phyloP scores from a whole-genome alignment of 805 yeast genomes.

The Starmera dryadoides region DNA sequence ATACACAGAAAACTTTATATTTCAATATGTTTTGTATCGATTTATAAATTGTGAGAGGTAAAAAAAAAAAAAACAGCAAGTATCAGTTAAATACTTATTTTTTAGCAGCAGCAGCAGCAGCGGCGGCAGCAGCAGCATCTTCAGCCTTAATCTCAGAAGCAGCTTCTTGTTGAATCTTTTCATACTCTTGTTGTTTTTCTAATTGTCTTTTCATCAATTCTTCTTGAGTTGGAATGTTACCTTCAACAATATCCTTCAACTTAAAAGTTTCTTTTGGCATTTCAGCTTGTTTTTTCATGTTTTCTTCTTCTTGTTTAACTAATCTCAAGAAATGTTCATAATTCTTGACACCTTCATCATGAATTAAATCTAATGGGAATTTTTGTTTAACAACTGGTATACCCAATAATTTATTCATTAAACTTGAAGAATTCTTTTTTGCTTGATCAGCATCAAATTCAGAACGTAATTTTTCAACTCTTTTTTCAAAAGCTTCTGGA shows the following conservation, averaged over 20 bases:
- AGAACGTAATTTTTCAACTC: constrained; percentile 71
- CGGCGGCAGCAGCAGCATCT: too few relatives aligned
- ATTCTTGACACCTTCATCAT: constrained; percentile 89
- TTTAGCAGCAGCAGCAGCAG: neutral
- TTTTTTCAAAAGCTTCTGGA: constrained; percentile 70
- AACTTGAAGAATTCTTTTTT: constrained; percentile 35
- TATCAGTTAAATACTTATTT: too few relatives aligned
- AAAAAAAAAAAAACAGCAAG: too few relatives aligned
- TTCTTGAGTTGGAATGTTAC: constrained; percentile 74
- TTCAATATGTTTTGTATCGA: too few relatives aligned
- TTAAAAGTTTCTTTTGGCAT: constrained; percentile 80
- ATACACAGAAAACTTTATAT: too few relatives aligned
- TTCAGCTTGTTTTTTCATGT: constrained; percentile 56
- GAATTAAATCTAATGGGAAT: constrained; percentile 74
- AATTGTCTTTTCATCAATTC: constrained; percentile 39
- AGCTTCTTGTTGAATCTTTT: constrained; percentile 18
- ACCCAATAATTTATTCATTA: constrained; percentile 61
- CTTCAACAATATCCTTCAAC: constrained; percentile 76
- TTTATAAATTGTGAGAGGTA: too few relatives aligned
- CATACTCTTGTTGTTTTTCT: constrained; percentile 33
- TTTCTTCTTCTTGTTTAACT: constrained; percentile 75
- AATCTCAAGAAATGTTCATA: constrained; percentile 77
- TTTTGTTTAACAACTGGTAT: constrained; percentile 40
- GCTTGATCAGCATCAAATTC: constrained; percentile 55
- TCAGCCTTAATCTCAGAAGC: too few relatives aligned